Percentiles rank a stretch among this genome's conserved stretches.
phyloP scores from a whole-genome alignment of 2,329 filamentous ascomycete species.

The Beauveria sp. region DNA sequence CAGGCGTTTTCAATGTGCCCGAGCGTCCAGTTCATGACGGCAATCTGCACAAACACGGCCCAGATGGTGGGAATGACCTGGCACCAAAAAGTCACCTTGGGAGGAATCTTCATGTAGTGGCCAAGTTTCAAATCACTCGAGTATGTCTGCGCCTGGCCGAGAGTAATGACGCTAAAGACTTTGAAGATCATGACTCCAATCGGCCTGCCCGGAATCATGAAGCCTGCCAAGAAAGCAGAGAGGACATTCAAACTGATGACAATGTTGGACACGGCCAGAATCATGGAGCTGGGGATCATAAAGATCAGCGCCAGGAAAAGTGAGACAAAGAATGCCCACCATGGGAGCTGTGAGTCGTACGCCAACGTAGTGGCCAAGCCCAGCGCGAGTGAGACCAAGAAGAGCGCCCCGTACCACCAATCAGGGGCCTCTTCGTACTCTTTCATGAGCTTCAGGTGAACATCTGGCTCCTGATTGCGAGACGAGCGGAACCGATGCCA shows the following conservation, averaged over 20 bases:
- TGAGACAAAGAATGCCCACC: slow-evolving; percentile 23
- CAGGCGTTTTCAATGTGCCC: slow-evolving; percentile 43
- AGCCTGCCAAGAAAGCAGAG: slow-evolving; percentile 27
- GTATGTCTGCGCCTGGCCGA: slow-evolving; percentile 37
- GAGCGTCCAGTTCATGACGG: slow-evolving; percentile 36
- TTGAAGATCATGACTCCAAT: slow-evolving; percentile 22
- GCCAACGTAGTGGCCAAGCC: slow-evolving; percentile 22
- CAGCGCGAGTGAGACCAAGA: slow-evolving; percentile 24
- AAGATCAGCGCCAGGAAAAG: slow-evolving; percentile 19
- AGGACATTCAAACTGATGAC: slow-evolving; percentile 33
- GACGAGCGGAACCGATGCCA: slow-evolving; percentile 37
- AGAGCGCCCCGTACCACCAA: slow-evolving; percentile 31
- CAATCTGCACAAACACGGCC: slow-evolving; percentile 38
- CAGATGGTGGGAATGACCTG: slow-evolving; percentile 37
- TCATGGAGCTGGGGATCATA: slow-evolving; percentile 19
- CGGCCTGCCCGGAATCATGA: slow-evolving; percentile 19
- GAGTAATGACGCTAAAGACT: slow-evolving; percentile 18
- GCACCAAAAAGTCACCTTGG: slow-evolving; percentile 25
- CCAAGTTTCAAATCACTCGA: slow-evolving; percentile 41
- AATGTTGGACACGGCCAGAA: slow-evolving; percentile 29
- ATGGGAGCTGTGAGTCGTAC: slow-evolving; percentile 21
- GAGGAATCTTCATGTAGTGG: slow-evolving; percentile 43
- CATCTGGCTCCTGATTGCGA: slow-evolving; percentile 31
- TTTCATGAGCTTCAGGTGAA: slow-evolving; percentile 28
- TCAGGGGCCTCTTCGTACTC: slow-evolving; percentile 29